phyloP scores from a whole-genome alignment of 1,139 yeast genomes.

The Tardiomyces depauwii region DNA sequence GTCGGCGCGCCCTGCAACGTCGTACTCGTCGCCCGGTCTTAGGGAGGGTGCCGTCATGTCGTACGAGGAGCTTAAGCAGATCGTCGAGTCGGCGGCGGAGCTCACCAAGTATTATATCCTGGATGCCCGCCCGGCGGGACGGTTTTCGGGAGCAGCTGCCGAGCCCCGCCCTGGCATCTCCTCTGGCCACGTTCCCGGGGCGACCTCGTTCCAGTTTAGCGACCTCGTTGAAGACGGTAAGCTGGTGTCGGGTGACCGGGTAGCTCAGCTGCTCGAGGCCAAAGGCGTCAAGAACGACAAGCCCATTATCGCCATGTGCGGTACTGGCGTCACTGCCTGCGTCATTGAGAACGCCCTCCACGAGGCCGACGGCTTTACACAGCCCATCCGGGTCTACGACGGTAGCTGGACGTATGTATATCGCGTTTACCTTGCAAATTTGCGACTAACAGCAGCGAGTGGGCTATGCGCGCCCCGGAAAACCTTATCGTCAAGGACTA shows the following conservation, averaged over 20 bases:
- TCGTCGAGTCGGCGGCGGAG: constrained; percentile 41
- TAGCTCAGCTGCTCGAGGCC: constrained; percentile 34
- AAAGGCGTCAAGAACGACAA: constrained; percentile 34
- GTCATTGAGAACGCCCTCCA: constrained; percentile 63
- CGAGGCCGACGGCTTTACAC: constrained; percentile 33
- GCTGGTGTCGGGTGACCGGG: constrained; percentile 38
- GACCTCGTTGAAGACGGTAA: constrained; percentile 25
- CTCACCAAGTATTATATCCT: constrained; percentile 40
- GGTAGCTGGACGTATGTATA: constrained; percentile 70
- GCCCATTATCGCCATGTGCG: constrained; percentile 80
- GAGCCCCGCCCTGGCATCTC: constrained; percentile 85
- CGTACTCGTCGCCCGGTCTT: constrained; percentile 32
- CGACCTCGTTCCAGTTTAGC: constrained; percentile 43
- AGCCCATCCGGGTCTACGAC: constrained; percentile 63
- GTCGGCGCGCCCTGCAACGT: constrained; percentile 15
- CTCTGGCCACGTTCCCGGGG: constrained; percentile 82
- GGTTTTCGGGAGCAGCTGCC: constrained; percentile 69
- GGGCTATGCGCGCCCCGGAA: constrained; percentile 27
- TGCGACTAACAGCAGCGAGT: constrained; percentile 15
- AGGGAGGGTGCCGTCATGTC: constrained; percentile 41
- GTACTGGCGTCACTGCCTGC: constrained; percentile 92
- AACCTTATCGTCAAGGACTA: constrained; percentile 15
- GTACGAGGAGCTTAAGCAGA: constrained; percentile 49
- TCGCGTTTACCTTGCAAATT: too few relatives aligned
- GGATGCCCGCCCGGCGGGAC: constrained; percentile 68